A percentile compares a stretch with the other conserved stretches of the same genome.
Evolutionary conservation across 2,329 filamentous ascomycete genomes (phyloP).

Genomic region (Sclerotinia sclerotiorum): DNA sequence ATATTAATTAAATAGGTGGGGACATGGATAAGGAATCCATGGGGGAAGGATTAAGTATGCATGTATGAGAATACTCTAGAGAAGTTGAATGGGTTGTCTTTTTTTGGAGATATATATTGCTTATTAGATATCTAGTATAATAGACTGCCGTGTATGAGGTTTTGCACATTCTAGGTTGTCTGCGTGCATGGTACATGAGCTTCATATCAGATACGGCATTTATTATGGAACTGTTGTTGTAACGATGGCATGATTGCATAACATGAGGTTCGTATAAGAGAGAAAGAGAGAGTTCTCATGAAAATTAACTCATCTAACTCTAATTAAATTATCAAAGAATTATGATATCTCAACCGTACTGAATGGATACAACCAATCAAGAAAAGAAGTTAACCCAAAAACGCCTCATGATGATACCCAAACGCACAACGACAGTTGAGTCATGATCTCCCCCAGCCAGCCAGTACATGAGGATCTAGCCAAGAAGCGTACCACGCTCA

Average conservation of each 20-base stretch:
- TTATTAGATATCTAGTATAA: too few relatives aligned
- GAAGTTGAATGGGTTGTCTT: too few relatives aligned
- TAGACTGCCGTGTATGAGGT: not conserved
- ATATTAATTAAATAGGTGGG: too few relatives aligned
- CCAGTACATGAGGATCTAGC: conserved; percentile 1
- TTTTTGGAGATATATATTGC: too few relatives aligned
- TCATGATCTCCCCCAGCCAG: conserved; percentile 8
- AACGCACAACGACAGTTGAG: conserved; percentile 3
- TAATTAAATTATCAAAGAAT: not conserved
- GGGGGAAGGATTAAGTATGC: too few relatives aligned
- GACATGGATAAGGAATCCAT: too few relatives aligned
- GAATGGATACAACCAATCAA: not conserved
- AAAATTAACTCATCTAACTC: not conserved
- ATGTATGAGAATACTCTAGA: too few relatives aligned
- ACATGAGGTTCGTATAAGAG: not conserved
- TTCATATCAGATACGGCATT: not conserved
- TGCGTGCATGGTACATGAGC: not conserved
- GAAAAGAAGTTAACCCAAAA: conserved; percentile 39
- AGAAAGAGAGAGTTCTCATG: conserved; percentile 7
- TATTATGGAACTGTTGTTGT: not conserved
- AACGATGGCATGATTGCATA: not conserved
- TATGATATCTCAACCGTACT: not conserved
- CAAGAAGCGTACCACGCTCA: conserved; percentile 7
- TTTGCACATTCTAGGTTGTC: not conserved
- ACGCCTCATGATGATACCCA: conserved; percentile 13